These are phyloP conservation scores for Lepiota venenata DNA, from an alignment of 768 basidiomycete genomes.

Conservation along the genomic window DNA sequence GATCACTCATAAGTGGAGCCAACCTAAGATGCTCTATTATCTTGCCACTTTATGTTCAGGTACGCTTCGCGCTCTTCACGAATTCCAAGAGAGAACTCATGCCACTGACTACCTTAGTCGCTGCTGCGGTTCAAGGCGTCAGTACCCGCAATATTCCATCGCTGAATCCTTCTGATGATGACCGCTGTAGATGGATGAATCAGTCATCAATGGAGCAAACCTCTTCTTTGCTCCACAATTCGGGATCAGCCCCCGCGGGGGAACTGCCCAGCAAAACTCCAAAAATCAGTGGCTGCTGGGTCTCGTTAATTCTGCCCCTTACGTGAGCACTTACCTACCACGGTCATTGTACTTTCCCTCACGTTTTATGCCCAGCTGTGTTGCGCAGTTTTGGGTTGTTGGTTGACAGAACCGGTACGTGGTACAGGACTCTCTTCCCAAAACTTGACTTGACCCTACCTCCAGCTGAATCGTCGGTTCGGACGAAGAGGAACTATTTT, in stretches of 20 bases:
- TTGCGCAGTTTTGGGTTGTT: slow-evolving; percentile 33
- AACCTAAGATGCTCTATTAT: slow-evolving; percentile 38
- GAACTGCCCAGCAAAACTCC: slow-evolving; percentile 27
- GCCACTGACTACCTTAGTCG: slow-evolving; percentile 44
- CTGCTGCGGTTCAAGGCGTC: slow-evolving; percentile 69
- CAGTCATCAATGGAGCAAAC: slow-evolving; percentile 63
- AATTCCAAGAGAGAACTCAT: neutral
- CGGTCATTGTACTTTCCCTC: neutral
- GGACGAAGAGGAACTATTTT: slow-evolving; percentile 65
- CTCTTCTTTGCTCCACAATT: slow-evolving; percentile 54
- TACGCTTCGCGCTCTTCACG: slow-evolving; percentile 1
- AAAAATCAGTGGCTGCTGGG: slow-evolving; percentile 73
- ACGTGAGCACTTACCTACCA: neutral
- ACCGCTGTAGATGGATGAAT: slow-evolving; percentile 56
- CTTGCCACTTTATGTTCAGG: slow-evolving; percentile 44
- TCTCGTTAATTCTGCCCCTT: slow-evolving; percentile 62
- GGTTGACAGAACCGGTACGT: slow-evolving; percentile 41
- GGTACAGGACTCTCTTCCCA: neutral
- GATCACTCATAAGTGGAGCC: slow-evolving; percentile 48
- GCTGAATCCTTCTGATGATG: neutral
- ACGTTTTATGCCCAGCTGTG: neutral
- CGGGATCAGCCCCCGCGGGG: slow-evolving; percentile 36
- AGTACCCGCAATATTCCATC: neutral
- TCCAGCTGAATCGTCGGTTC: slow-evolving; percentile 53
- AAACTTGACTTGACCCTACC: neutral